phyloP scores from a whole-genome alignment of 228 moss, liverwort and hornwort species.

The Sphagnum fallax region DNA sequence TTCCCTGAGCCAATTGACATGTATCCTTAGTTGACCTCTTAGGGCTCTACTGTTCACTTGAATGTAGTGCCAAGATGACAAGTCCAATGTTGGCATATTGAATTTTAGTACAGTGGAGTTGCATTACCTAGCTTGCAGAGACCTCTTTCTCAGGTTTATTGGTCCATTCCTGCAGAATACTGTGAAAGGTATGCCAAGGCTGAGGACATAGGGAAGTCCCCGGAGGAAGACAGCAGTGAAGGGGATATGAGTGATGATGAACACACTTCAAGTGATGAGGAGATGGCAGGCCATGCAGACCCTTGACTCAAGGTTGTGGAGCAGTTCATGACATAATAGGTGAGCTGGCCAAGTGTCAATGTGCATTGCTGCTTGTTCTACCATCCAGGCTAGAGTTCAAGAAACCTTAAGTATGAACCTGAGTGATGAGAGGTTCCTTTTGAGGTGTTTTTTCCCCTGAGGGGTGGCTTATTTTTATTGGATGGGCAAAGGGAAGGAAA shows the following conservation, averaged over 20 bases:
- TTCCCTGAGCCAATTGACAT: too few species aligned
- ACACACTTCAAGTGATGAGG: conserved; percentile 95
- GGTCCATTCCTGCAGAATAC: conserved; percentile 50
- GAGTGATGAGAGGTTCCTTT: conserved; percentile 5
- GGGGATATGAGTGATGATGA: conserved; percentile 94
- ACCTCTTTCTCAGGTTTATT: too few species aligned
- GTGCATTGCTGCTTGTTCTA: conserved; percentile 35
- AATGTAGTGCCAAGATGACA: too few species aligned
- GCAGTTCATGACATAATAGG: conserved; percentile 10
- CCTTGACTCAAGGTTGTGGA: conserved; percentile 34
- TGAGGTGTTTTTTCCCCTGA: conserved; percentile 27
- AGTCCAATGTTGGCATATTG: too few species aligned
- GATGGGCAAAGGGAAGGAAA: conserved; percentile 35
- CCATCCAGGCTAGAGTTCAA: conserved; percentile 26
- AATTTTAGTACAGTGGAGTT: too few species aligned
- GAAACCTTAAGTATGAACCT: conserved; percentile 8
- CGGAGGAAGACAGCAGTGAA: conserved; percentile 75
- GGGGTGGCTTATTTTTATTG: conserved; percentile 22
- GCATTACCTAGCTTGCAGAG: too few species aligned
- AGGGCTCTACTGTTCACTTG: too few species aligned
- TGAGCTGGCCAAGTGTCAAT: conserved; percentile 34
- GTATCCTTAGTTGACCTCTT: too few species aligned
- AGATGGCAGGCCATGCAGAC: conserved; percentile 92
- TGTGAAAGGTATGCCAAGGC: conserved; percentile 98
- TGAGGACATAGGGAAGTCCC: conserved; percentile 78